Evolutionary conservation across 164 flowering plant genomes (phyloP).

Genomic region (Stephania cephalantha): DNA sequence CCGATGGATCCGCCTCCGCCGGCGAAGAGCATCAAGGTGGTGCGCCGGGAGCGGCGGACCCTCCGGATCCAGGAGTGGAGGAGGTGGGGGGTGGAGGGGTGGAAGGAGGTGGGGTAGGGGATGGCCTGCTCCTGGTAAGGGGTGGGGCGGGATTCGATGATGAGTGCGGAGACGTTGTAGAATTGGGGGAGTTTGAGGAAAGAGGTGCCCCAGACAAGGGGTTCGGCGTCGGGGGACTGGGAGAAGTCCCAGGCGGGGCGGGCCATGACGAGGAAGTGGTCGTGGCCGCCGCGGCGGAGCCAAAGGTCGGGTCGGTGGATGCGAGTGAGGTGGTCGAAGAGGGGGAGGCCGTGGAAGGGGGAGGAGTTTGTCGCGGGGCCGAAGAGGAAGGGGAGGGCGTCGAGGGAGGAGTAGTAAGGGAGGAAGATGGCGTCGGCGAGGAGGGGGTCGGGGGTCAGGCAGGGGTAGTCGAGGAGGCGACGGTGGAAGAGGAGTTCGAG

Average conservation of each 20-base stretch:
- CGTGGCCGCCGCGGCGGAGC: constrained; percentile 49
- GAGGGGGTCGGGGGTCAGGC: constrained; percentile 61
- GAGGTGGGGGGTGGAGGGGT: constrained; percentile 49
- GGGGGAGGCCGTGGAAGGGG: constrained; percentile 54
- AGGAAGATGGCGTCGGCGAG: constrained; percentile 64
- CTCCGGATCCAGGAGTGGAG: constrained; percentile 59
- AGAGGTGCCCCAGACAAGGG: constrained; percentile 81
- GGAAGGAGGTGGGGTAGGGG: constrained; percentile 88
- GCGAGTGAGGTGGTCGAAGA: constrained; percentile 32
- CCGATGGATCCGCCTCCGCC: constrained; percentile 89
- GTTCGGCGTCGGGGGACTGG: constrained; percentile 44
- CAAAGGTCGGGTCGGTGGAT: constrained; percentile 41
- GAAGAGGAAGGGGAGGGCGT: constrained; percentile 57
- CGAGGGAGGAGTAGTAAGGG: constrained; percentile 77
- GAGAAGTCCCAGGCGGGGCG: constrained; percentile 92
- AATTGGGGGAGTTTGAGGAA: constrained; percentile 73
- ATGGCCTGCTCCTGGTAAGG: constrained; percentile 92
- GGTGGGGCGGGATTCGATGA: constrained; percentile 65
- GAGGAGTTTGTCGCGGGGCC: constrained; percentile 49
- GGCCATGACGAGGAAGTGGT: constrained; percentile 83
- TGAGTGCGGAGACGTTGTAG: constrained; percentile 67
- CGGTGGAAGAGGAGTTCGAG: constrained; percentile 89
- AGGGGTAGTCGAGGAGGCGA: constrained; percentile 84
- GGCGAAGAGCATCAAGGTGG: constrained; percentile 63
- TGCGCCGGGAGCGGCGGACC: constrained; percentile 45